These are phyloP conservation scores for Globisporangium viniferum DNA, from an alignment of 352 stramenopile species.

Conservation along the genomic window DNA sequence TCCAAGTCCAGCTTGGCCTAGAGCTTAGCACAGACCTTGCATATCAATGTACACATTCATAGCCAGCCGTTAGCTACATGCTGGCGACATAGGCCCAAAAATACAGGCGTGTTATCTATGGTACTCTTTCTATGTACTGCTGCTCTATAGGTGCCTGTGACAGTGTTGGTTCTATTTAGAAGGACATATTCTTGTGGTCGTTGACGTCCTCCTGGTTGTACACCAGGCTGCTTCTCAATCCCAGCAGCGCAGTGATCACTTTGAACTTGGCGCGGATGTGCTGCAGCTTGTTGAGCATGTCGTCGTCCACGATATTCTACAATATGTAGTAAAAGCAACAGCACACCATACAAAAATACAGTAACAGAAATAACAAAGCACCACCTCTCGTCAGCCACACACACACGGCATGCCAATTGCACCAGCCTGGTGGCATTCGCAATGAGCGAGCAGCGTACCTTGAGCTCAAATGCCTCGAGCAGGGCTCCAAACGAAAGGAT, in stretches of 20 bases:
- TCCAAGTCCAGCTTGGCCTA: constrained; percentile 20
- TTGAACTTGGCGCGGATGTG: constrained; percentile 84
- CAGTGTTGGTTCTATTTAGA: constrained; percentile 26
- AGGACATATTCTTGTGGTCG: constrained; percentile 85
- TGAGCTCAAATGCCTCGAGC: constrained; percentile 57
- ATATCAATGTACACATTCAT: too few relatives aligned
- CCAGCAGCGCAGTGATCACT: constrained; percentile 61
- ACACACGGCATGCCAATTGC: not conserved
- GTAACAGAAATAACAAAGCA: not conserved
- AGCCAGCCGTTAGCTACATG: too few relatives aligned
- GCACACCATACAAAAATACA: not conserved
- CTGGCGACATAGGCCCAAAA: too few relatives aligned
- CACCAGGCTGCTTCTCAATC: constrained; percentile 48
- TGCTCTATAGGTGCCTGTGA: constrained; percentile 2
- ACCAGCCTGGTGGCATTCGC: not conserved
- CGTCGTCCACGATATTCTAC: constrained; percentile 78
- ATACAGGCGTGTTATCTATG: not conserved
- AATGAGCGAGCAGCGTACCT: constrained; percentile 30
- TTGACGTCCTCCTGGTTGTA: constrained; percentile 68
- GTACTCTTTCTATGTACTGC: not conserved
- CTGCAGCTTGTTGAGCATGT: constrained; percentile 68
- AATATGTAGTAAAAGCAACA: not conserved
- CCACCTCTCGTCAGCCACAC: not conserved
- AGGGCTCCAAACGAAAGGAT: constrained; percentile 53
- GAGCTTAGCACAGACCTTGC: too few relatives aligned